These are phyloP conservation scores for Penicillium sp. DNA, from an alignment of 2,329 filamentous ascomycete species.

Conservation along the genomic window DNA sequence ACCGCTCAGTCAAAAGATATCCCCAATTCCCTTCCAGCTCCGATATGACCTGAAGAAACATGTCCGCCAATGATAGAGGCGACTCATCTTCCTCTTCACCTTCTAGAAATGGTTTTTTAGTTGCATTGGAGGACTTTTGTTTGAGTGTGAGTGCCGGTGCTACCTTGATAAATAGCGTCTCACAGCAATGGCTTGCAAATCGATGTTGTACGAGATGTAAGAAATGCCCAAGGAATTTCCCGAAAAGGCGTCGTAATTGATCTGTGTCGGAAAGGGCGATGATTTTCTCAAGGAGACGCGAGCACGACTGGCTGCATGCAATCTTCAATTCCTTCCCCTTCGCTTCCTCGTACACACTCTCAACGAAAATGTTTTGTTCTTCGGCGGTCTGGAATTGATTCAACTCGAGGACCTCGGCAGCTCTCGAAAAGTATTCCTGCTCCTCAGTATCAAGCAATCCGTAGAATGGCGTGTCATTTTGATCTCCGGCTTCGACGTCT, in stretches of 20 bases:
- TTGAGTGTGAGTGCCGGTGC: slow-evolving; percentile 76
- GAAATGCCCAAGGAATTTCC: slow-evolving; percentile 81
- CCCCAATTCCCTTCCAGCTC: slow-evolving; percentile 84
- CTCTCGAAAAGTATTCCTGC: slow-evolving; percentile 89
- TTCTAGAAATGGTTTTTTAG: slow-evolving; percentile 39
- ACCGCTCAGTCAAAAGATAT: slow-evolving; percentile 78
- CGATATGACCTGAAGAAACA: slow-evolving; percentile 77
- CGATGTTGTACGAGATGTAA: slow-evolving; percentile 87
- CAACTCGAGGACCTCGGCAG: slow-evolving; percentile 82
- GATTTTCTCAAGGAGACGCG: slow-evolving; percentile 83
- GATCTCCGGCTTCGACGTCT: slow-evolving; percentile 22
- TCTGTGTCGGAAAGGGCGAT: slow-evolving; percentile 73
- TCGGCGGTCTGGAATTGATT: slow-evolving; percentile 80
- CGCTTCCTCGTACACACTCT: slow-evolving; percentile 81
- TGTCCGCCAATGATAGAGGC: slow-evolving; percentile 68
- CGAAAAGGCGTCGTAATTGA: slow-evolving; percentile 84
- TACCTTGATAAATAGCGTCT: slow-evolving; percentile 81
- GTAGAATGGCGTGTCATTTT: slow-evolving; percentile 71
- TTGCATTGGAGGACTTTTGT: slow-evolving; percentile 40
- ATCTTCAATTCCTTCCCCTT: slow-evolving; percentile 92
- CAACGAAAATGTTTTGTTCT: slow-evolving; percentile 66
- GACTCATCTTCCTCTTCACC: slow-evolving; percentile 44
- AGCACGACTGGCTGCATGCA: slow-evolving; percentile 92
- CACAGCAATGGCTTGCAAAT: slow-evolving; percentile 95
- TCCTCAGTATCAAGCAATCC: slow-evolving; percentile 89